Base-by-base conservation (phyloP, 805 yeast genomes). In the Candida taoyuanica region DNA sequence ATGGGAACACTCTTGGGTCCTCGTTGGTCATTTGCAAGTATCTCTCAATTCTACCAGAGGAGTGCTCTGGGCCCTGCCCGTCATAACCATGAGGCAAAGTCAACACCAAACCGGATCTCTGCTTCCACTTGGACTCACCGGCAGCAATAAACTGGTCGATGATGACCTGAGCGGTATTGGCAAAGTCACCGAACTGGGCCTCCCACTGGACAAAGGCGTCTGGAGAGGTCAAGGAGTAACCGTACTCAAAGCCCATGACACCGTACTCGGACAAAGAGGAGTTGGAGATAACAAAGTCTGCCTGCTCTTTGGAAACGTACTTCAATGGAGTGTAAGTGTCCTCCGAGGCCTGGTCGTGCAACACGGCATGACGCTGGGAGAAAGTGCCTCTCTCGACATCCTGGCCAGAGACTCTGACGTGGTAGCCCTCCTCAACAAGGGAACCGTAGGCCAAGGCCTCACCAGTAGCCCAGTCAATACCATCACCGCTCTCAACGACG, bases 361-460 rank as follows among this genome's bases (percentile, higher is more conserved):
- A 73, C 33, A 93, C 97, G 42, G 98, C 91, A 62, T 93, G 99
- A 71, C 99, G 91, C 73, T 93, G 99, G 39, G 98, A 93, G 77
- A 93, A 91, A 29, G 99, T 93, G 74, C 99, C 99, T 79, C 99
- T 88, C 76, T 93, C 98, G 50, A 93, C 98, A 77, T 93, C 99
- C 74, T 93, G 98, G 64, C 99, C 99, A 33, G 96, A 85, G 36
- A 93, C 84, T 74, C 99, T 85, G 44, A 93, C 94, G 56, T 91
- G 95, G 70, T 82, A 84, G 49, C 98, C 98, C 69, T 93, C 99
- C 58, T 80, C 63, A 38, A 81, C 82, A 52, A 93, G 73, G 36
- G 97, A 78, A 59, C 98, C 99, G 57, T 82, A 91, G 15, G 98
- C 98, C 55, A 93, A 78, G 33, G 98, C 98, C 72, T 93, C 99